Percentiles rank a stretch among this genome's conserved stretches.
These are phyloP conservation scores for Prototheca cutis DNA, from an alignment of 163 green algal species.

Conservation along the genomic window DNA sequence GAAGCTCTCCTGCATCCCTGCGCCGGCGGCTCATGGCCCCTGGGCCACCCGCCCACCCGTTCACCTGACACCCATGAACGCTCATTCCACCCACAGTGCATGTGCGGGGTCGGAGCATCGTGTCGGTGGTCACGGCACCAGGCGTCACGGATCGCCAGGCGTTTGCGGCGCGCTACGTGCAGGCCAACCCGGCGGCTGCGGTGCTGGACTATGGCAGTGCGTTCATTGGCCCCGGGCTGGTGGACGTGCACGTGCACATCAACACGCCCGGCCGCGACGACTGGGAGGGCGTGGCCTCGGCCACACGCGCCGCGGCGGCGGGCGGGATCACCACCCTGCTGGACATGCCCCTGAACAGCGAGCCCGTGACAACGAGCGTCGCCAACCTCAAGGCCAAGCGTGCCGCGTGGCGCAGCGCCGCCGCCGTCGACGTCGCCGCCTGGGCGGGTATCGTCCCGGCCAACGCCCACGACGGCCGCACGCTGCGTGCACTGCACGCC, in stretches of 20 bases:
- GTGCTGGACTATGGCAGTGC: conserved; percentile 66
- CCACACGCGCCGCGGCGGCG: conserved; percentile 66
- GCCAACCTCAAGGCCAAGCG: conserved; percentile 54
- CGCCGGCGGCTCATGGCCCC: too few relatives aligned
- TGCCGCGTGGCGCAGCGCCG: conserved; percentile 26
- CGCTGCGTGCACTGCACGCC: conserved; percentile 57
- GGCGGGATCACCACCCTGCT: conserved; percentile 87
- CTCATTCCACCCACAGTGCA: conserved; percentile 28
- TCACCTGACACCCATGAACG: not conserved
- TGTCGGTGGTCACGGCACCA: conserved; percentile 3
- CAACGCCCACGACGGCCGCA: conserved; percentile 55
- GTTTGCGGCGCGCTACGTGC: not conserved
- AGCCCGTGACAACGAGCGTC: conserved; percentile 57
- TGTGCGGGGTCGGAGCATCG: conserved; percentile 29
- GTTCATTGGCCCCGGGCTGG: conserved; percentile 73
- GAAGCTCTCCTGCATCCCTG: too few relatives aligned
- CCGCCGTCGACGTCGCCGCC: conserved; percentile 61
- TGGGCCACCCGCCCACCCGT: too few relatives aligned
- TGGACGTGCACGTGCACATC: conserved; percentile 91
- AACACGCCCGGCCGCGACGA: conserved; percentile 85
- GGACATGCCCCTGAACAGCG: conserved; percentile 93
- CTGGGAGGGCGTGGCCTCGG: conserved; percentile 84
- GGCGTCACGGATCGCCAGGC: not conserved
- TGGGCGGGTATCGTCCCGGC: conserved; percentile 79
- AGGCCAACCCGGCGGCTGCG: not conserved